phyloP scores from a whole-genome alignment of 2,329 filamentous ascomycete genomes.

The Penicillium brevicompactum region DNA sequence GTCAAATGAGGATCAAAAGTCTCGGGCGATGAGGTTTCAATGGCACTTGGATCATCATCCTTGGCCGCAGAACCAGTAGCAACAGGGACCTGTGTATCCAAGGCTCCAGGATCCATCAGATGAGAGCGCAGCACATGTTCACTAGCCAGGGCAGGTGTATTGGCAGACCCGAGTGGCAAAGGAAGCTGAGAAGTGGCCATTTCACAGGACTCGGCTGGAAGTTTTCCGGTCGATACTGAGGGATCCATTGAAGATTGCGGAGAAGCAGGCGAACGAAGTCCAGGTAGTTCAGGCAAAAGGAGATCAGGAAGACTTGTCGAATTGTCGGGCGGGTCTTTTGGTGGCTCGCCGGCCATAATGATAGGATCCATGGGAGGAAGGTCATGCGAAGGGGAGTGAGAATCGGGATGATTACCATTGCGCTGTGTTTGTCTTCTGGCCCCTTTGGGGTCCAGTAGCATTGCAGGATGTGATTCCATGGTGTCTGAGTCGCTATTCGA shows the following conservation, averaged over 20 bases:
- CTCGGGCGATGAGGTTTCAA: background rate
- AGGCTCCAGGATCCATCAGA: background rate
- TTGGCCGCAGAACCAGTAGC: background rate
- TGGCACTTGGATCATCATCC: background rate
- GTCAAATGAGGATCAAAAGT: background rate
- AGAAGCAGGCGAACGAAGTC: background rate
- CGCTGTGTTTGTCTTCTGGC: slow-evolving; percentile 39
- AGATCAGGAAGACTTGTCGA: background rate
- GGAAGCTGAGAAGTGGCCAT: background rate
- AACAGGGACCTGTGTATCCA: background rate
- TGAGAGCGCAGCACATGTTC: background rate
- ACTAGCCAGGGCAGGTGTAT: background rate
- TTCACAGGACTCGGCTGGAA: background rate
- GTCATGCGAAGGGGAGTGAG: slow-evolving; percentile 2
- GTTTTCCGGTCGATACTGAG: background rate
- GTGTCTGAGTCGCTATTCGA: slow-evolving; percentile 7
- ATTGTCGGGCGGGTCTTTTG: background rate
- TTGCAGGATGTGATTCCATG: slow-evolving; percentile 45
- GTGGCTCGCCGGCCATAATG: background rate
- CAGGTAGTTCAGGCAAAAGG: background rate
- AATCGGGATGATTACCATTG: slow-evolving; percentile 34
- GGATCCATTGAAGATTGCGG: slow-evolving; percentile 4
- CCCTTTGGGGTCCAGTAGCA: slow-evolving; percentile 48
- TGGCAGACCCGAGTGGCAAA: background rate
- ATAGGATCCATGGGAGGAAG: background rate